phyloP scores from a whole-genome alignment of 2,329 filamentous ascomycete species.

The Cladophialophora yegresii region DNA sequence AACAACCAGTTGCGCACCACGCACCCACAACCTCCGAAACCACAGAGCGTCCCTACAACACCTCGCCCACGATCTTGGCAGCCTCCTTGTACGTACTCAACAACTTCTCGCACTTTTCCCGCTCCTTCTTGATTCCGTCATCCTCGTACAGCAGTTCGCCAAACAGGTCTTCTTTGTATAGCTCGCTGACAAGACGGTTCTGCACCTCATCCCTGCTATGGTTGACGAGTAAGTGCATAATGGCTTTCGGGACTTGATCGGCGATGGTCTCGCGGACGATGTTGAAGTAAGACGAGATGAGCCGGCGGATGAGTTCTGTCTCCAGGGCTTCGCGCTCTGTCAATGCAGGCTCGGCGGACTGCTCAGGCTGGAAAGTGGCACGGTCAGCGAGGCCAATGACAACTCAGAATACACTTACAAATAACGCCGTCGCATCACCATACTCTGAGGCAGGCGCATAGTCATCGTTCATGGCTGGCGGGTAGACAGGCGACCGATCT shows the following conservation, averaged over 20 bases:
- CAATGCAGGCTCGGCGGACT: constrained; percentile 73
- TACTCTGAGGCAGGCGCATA: constrained; percentile 44
- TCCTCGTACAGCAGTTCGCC: constrained; percentile 95
- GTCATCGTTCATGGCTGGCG: constrained; percentile 47
- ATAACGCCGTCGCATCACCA: constrained; percentile 48
- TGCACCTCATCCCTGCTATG: constrained; percentile 98
- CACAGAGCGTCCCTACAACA: too few relatives aligned
- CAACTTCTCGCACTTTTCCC: constrained; percentile 97
- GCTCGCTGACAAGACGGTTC: constrained; percentile 89
- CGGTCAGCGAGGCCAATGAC: constrained; percentile 5
- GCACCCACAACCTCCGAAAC: too few relatives aligned
- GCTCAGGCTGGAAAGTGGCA: constrained; percentile 40
- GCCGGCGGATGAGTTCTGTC: constrained; percentile 91
- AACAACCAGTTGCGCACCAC: not conserved
- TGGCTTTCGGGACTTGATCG: constrained; percentile 95
- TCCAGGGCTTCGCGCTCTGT: constrained; percentile 96
- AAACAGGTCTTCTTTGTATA: constrained; percentile 91
- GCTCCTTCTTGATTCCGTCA: constrained; percentile 93
- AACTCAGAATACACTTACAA: constrained; percentile 47
- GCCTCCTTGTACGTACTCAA: constrained; percentile 95
- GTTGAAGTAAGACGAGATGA: constrained; percentile 98
- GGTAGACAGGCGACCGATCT: constrained; percentile 48
- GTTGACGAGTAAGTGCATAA: constrained; percentile 98
- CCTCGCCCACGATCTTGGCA: constrained; percentile 96
- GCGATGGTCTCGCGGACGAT: constrained; percentile 98